phyloP scores from a whole-genome alignment of 2,329 filamentous ascomycete species.

The Trichoderma endophyticum region DNA sequence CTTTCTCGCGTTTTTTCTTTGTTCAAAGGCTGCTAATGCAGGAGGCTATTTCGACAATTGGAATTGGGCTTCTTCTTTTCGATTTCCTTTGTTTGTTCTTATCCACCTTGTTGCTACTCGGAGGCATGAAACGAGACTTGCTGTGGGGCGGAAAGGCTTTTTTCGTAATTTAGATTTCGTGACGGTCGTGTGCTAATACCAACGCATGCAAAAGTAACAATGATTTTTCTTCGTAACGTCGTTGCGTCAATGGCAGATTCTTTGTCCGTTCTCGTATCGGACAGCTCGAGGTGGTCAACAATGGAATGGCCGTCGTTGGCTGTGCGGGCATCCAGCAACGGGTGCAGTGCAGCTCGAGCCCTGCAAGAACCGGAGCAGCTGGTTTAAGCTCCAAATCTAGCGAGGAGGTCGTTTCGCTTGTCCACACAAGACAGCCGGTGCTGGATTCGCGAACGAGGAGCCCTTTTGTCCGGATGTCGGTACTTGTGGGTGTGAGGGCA shows the following conservation, averaged over 20 bases:
- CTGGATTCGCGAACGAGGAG: slow-evolving; percentile 21
- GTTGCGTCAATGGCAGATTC: slow-evolving; percentile 8
- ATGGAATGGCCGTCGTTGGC: slow-evolving; percentile 19
- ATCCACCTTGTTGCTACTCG: slow-evolving; percentile 4
- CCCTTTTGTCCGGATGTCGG: slow-evolving; percentile 19
- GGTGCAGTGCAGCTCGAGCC: slow-evolving; percentile 8
- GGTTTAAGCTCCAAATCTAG: neutral
- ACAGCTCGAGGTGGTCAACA: neutral
- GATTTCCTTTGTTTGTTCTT: slow-evolving; percentile 15
- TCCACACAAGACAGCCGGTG: neutral
- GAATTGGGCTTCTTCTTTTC: neutral
- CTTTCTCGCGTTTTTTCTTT: neutral
- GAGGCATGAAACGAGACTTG: slow-evolving; percentile 14
- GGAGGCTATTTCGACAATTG: neutral
- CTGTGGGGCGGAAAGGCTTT: slow-evolving; percentile 21
- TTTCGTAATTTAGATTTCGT: slow-evolving; percentile 28
- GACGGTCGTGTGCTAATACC: slow-evolving; percentile 27
- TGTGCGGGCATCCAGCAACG: slow-evolving; percentile 13
- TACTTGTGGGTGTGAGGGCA: slow-evolving; percentile 31
- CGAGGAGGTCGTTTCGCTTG: slow-evolving; percentile 12
- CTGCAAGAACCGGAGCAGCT: slow-evolving; percentile 3
- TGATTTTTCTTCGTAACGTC: slow-evolving; percentile 6
- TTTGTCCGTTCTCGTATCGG: neutral
- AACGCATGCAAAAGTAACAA: slow-evolving; percentile 23
- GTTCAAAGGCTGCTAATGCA: slow-evolving; percentile 5